Conservation (phyloP, 345 rosid species). For the Populus nigra region DNA sequence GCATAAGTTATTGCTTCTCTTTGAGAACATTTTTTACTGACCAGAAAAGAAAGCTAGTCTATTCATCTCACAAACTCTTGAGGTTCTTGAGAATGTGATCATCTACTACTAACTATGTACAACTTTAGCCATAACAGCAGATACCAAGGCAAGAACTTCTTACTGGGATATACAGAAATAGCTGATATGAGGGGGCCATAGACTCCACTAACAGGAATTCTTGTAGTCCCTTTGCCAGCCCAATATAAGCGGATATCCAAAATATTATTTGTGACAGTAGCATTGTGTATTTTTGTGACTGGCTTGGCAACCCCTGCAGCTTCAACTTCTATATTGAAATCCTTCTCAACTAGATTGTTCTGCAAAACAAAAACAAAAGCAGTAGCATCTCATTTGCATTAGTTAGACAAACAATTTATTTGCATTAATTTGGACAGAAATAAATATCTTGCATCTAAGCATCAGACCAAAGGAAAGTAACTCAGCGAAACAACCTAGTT, state of each 20-base stretch:
- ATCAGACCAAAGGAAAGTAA: not conserved
- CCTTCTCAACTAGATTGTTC: not conserved
- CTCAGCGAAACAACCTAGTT: not conserved
- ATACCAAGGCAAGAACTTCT: not conserved
- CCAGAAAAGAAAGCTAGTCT: not conserved
- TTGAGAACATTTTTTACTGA: not conserved
- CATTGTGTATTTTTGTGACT: not conserved
- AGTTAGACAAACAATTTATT: not conserved
- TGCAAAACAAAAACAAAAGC: not conserved
- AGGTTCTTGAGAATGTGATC: not conserved
- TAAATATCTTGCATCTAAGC: not conserved
- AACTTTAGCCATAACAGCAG: not conserved
- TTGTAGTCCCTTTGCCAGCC: conserved; percentile 17
- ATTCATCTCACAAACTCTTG: not conserved
- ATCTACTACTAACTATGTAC: not conserved
- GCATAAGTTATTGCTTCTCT: not conserved
- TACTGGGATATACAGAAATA: conserved; percentile 9
- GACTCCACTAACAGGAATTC: conserved; percentile 10
- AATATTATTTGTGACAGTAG: not conserved
- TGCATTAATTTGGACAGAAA: not conserved
- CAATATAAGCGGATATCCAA: conserved; percentile 13
- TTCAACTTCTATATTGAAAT: conserved; percentile 8
- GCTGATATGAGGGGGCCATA: conserved; percentile 18
- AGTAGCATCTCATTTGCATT: not conserved
- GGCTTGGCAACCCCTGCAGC: not conserved